Evolutionary conservation across 257 asterid species (phyloP).

Genomic region (Coffea canephora): DNA sequence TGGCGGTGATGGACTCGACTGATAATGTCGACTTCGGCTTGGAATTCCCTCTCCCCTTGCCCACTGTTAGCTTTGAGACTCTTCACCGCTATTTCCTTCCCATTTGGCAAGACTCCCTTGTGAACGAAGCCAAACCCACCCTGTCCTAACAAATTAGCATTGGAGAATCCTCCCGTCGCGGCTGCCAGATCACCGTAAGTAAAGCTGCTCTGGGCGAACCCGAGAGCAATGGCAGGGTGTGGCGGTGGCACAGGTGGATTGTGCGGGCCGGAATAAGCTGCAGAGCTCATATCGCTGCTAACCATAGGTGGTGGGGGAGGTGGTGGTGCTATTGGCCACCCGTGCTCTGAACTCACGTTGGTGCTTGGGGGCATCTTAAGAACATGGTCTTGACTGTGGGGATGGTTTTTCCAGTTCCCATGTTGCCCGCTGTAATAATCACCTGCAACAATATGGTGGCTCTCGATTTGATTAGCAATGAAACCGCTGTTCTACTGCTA

Average conservation of each 20-base stretch:
- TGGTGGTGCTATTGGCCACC: slow-evolving; percentile 68
- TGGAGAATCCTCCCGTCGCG: slow-evolving; percentile 46
- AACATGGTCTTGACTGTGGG: slow-evolving; percentile 37
- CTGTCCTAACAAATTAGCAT: slow-evolving; percentile 42
- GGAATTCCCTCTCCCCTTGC: slow-evolving; percentile 66
- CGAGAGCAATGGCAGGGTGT: slow-evolving; percentile 41
- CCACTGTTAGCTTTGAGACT: slow-evolving; percentile 56
- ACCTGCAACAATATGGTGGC: slow-evolving; percentile 22
- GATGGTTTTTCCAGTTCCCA: slow-evolving; percentile 40
- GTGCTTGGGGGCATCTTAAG: slow-evolving; percentile 52
- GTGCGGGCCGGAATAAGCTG: slow-evolving; percentile 56
- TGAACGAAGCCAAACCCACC: slow-evolving; percentile 67
- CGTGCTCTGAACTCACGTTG: slow-evolving; percentile 58
- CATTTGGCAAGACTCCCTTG: slow-evolving; percentile 55
- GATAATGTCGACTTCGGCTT: slow-evolving; percentile 61
- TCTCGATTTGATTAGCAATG: neutral
- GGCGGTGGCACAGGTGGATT: slow-evolving; percentile 45
- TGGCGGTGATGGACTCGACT: slow-evolving; percentile 68
- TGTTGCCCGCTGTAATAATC: slow-evolving; percentile 36
- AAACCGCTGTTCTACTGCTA: neutral
- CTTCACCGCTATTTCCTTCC: slow-evolving; percentile 53
- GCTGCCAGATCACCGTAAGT: slow-evolving; percentile 47
- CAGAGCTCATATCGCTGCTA: slow-evolving; percentile 63
- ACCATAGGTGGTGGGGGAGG: slow-evolving; percentile 71
- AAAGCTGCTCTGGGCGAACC: slow-evolving; percentile 51